Conservation (phyloP, 768 basidiomycete genomes). For the Sarcomyxa edulis region DNA sequence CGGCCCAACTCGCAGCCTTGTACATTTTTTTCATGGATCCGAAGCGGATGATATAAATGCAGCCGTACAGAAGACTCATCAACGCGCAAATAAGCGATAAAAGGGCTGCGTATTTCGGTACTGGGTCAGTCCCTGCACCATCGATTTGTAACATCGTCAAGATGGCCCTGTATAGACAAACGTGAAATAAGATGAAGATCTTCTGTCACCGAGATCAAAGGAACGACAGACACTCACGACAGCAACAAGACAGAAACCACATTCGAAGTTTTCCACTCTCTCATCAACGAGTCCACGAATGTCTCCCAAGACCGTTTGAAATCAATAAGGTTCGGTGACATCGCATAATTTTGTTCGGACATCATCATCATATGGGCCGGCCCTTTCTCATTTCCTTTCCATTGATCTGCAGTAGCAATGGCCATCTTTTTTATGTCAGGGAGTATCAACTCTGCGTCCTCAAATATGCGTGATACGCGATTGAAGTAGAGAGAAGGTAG, state of each 20-base stretch:
- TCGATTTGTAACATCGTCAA: constrained; percentile 29
- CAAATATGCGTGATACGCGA: constrained; percentile 62
- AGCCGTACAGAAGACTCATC: constrained; percentile 60
- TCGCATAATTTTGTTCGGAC: constrained; percentile 21
- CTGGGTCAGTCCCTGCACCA: constrained; percentile 40
- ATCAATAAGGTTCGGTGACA: constrained; percentile 39
- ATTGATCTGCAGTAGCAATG: too few species aligned
- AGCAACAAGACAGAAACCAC: constrained; percentile 44
- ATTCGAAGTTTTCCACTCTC: constrained; percentile 55
- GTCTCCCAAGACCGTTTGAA: constrained; percentile 53
- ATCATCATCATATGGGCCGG: too few species aligned
- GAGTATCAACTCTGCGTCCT: constrained; percentile 59
- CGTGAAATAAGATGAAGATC: too few species aligned
- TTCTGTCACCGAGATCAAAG: not conserved
- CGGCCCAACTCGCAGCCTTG: constrained; percentile 60
- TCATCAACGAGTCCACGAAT: constrained; percentile 46
- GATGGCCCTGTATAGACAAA: constrained; percentile 23
- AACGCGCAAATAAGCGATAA: constrained; percentile 54
- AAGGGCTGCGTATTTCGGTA: constrained; percentile 52
- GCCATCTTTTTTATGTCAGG: constrained; percentile 36
- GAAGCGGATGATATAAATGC: constrained; percentile 61
- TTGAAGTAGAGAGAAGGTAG: constrained; percentile 66
- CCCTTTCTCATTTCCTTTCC: too few species aligned
- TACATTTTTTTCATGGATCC: constrained; percentile 60
- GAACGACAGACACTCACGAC: constrained; percentile 5